phyloP scores from a whole-genome alignment of 306 rosid species.

The Cicer cuneatum region DNA sequence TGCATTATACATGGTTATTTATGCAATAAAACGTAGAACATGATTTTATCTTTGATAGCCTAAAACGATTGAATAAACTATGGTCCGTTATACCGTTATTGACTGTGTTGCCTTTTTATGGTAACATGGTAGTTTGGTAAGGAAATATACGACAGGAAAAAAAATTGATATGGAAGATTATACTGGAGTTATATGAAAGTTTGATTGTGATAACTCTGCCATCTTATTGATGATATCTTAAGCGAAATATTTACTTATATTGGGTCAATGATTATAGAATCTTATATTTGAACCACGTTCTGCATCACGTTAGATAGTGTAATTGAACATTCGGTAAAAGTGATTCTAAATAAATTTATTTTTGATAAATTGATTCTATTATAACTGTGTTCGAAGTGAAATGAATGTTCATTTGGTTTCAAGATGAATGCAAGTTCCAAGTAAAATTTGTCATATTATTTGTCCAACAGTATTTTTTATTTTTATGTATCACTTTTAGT shows the following conservation, averaged over 20 bases:
- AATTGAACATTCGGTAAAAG: background rate
- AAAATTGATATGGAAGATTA: background rate
- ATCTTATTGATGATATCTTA: background rate
- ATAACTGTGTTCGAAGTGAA: background rate
- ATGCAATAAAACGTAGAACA: constrained; percentile 29
- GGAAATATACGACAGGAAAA: background rate
- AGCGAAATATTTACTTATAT: background rate
- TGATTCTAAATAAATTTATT: background rate
- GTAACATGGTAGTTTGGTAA: background rate
- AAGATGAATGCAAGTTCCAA: background rate
- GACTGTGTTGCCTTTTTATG: background rate
- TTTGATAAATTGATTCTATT: background rate
- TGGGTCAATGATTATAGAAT: background rate
- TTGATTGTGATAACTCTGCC: background rate
- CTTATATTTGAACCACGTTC: background rate
- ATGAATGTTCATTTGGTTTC: background rate
- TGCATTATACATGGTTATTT: background rate
- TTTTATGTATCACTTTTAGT: background rate
- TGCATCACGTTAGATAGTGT: background rate
- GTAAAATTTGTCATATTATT: background rate
- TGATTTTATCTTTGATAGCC: constrained; percentile 13
- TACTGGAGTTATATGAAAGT: too few species aligned
- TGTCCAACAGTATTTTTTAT: background rate
- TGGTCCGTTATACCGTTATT: background rate
- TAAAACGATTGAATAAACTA: background rate